Evolutionary conservation across 164 flowering plant species (phyloP).

Genomic region (Nelumbo lutea): DNA sequence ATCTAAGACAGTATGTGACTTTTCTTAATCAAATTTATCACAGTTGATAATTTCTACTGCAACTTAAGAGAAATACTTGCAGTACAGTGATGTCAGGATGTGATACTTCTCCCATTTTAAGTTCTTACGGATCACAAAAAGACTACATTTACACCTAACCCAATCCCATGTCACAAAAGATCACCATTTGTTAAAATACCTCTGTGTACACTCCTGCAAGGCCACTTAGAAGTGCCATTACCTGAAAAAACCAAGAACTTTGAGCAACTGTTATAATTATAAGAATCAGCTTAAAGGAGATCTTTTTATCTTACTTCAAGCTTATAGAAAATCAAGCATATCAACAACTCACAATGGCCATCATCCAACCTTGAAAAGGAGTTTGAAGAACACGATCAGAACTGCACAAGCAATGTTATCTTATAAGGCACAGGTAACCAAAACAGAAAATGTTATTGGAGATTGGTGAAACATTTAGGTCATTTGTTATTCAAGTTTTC

Average conservation of each 20-base stretch:
- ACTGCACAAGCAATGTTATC: conserved; percentile 38
- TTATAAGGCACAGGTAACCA: conserved; percentile 1
- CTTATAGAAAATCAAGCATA: conserved; percentile 7
- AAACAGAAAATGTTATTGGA: not conserved
- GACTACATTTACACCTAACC: not conserved
- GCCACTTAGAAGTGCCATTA: conserved; percentile 97
- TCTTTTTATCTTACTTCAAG: not conserved
- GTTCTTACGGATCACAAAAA: not conserved
- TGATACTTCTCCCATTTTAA: not conserved
- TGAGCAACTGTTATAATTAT: not conserved
- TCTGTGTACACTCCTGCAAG: conserved; percentile 99
- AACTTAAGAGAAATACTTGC: too few relatives aligned
- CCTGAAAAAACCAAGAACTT: conserved; percentile 36
- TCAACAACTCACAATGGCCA: conserved; percentile 84
- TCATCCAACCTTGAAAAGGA: conserved; percentile 87
- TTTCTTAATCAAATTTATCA: too few relatives aligned
- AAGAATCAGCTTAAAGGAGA: conserved; percentile 4
- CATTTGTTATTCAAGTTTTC: not conserved
- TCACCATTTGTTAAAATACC: conserved; percentile 36
- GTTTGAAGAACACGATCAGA: conserved; percentile 96
- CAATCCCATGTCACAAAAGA: not conserved
- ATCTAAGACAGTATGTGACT: too few relatives aligned
- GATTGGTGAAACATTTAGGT: not conserved
- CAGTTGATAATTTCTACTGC: too few relatives aligned
- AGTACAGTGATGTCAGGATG: too few relatives aligned